These are phyloP conservation scores for Pigoraptor vietnamica DNA, from an alignment of 78 protist species.

Conservation along the genomic window DNA sequence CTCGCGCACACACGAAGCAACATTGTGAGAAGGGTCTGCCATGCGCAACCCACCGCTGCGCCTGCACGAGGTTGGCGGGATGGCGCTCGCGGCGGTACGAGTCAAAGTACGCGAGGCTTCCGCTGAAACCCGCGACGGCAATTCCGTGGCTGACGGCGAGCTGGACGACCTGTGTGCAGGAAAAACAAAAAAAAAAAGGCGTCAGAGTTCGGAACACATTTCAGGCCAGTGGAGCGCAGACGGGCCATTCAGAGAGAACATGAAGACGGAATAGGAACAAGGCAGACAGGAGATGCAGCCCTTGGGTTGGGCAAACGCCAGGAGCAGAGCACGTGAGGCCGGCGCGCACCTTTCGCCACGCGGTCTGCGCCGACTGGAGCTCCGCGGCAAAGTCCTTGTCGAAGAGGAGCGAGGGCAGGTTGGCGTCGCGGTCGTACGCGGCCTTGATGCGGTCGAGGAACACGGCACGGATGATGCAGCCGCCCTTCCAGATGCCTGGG, in stretches of 20 bases:
- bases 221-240: no score
- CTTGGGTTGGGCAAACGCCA: no score
- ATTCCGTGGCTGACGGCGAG: constrained; percentile 57
- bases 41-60: no score
- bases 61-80: constrained; percentile 81
- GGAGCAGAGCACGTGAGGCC: no score
- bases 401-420: constrained; percentile 62
- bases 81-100: constrained; percentile 68
- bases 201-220: no score
- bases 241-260: no score
- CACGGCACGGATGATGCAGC: constrained; percentile 93
- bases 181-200: no score
- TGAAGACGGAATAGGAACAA: no score
- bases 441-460: constrained; percentile 77
- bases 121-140: constrained; percentile 83
- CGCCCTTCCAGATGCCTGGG: constrained; percentile 88
- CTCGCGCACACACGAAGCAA: no score
- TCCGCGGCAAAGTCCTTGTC: constrained; percentile 57
- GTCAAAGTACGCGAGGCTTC: constrained; percentile 86
- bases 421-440: constrained; percentile 76
- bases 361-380: not conserved
- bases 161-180: no score
- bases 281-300: no score
- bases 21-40: no score
- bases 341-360: constrained; percentile 21